Conservation (phyloP, 495 filamentous ascomycete genomes). For the Penicillium tannophilum region DNA sequence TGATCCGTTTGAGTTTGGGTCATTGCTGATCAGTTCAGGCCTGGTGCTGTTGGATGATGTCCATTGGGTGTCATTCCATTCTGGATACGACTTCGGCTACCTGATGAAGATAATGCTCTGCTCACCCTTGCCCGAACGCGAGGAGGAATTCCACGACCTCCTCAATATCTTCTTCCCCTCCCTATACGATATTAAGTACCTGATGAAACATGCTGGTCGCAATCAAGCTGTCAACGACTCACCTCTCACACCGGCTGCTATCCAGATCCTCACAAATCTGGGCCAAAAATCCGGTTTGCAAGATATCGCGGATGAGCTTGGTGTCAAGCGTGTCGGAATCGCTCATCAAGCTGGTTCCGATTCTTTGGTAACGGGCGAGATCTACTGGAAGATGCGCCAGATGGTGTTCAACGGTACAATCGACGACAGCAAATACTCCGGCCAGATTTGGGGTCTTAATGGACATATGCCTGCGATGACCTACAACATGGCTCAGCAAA, state of each 20-base stretch:
- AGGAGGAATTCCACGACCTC: conserved; percentile 79
- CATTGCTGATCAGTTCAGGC: conserved; percentile 86
- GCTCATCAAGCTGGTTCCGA: conserved; percentile 92
- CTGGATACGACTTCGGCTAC: conserved; percentile 98
- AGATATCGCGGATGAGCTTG: conserved; percentile 89
- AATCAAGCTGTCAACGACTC: conserved; percentile 60
- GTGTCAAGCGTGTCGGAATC: conserved; percentile 79
- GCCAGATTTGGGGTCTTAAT: conserved; percentile 88
- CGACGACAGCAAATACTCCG: conserved; percentile 68
- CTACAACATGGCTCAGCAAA: conserved; percentile 49
- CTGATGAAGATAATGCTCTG: conserved; percentile 88
- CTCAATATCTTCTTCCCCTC: conserved; percentile 90
- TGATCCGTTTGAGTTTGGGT: conserved; percentile 82
- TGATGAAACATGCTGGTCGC: conserved; percentile 83
- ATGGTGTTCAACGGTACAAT: conserved; percentile 84
- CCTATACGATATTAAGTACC: conserved; percentile 94
- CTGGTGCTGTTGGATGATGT: conserved; percentile 87
- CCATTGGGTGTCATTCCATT: conserved; percentile 96
- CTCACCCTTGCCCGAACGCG: conserved; percentile 79
- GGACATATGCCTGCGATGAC: conserved; percentile 54
- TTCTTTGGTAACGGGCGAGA: conserved; percentile 86
- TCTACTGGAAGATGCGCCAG: conserved; percentile 87
- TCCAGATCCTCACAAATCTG: conserved; percentile 73
- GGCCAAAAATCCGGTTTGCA: conserved; percentile 87
- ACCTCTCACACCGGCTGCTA: conserved; percentile 61